Evolutionary conservation across 2,329 filamentous ascomycete species (phyloP).

Genomic region (Aspergillus calidoustus): DNA sequence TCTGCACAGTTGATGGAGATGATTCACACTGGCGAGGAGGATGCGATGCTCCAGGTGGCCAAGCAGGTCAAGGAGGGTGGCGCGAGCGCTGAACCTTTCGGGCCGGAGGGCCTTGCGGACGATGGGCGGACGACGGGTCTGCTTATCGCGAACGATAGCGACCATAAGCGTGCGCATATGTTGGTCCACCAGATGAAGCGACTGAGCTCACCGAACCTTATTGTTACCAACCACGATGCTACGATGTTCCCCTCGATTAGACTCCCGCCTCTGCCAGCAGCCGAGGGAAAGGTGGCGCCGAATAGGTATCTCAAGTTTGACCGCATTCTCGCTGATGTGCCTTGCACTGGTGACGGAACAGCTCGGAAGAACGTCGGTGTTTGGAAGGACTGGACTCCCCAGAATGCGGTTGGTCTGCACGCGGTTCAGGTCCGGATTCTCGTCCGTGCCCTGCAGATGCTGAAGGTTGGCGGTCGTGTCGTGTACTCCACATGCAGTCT

Average conservation of each 20-base stretch:
- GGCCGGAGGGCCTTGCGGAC: slow-evolving; percentile 65
- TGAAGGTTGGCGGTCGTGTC: slow-evolving; percentile 91
- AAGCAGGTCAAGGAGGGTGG: slow-evolving; percentile 66
- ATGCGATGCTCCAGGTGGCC: slow-evolving; percentile 74
- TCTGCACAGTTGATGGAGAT: slow-evolving; percentile 93
- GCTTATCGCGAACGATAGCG: slow-evolving; percentile 92
- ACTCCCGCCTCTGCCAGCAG: slow-evolving; percentile 64
- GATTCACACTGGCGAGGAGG: slow-evolving; percentile 90
- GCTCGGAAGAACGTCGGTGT: slow-evolving; percentile 89
- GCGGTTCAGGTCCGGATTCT: slow-evolving; percentile 86
- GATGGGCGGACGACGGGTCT: slow-evolving; percentile 88
- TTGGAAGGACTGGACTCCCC: slow-evolving; percentile 93
- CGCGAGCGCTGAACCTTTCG: slow-evolving; percentile 53
- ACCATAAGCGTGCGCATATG: slow-evolving; percentile 97
- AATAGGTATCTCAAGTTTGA: slow-evolving; percentile 92
- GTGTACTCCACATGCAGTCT: slow-evolving; percentile 99
- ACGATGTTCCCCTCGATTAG: slow-evolving; percentile 93
- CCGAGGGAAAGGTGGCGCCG: slow-evolving; percentile 58
- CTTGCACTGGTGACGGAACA: slow-evolving; percentile 95
- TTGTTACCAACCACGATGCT: slow-evolving; percentile 97
- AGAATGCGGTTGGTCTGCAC: slow-evolving; percentile 85
- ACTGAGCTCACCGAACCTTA: slow-evolving; percentile 91
- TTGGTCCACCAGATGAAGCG: slow-evolving; percentile 97
- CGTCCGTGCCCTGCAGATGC: slow-evolving; percentile 89
- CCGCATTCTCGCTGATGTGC: slow-evolving; percentile 92